A percentile compares a stretch with the other conserved stretches of the same genome.
Evolutionary conservation across 345 rosid genomes (phyloP).

Genomic region (Gossypioides kirkii): DNA sequence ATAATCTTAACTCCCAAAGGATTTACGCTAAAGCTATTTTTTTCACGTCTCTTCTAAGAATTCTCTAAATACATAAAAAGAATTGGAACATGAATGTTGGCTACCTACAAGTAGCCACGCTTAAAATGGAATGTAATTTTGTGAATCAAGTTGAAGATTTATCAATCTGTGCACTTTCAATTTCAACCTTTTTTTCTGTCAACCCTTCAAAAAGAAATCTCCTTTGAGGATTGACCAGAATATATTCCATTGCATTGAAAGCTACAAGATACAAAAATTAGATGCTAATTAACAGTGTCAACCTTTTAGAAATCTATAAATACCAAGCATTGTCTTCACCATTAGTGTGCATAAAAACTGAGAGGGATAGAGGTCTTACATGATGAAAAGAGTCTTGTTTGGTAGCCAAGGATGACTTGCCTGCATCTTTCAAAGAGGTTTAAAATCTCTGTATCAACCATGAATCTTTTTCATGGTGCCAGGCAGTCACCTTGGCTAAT

Average conservation of each 20-base stretch:
- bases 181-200: not conserved
- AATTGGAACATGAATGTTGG: too few species aligned
- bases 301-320: not conserved
- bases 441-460: not conserved
- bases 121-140: too few species aligned
- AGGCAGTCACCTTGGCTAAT: constrained; percentile 23
- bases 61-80: too few species aligned
- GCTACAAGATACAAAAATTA: not conserved
- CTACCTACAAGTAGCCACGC: too few species aligned
- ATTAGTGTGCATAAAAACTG: not conserved
- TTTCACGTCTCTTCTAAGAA: too few species aligned
- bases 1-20: too few species aligned
- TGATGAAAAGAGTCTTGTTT: constrained; percentile 34
- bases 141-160: too few species aligned
- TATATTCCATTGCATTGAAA: not conserved
- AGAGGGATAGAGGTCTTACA: constrained; percentile 32
- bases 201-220: not conserved
- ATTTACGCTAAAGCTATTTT: too few species aligned
- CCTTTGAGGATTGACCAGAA: constrained; percentile 3
- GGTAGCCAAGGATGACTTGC: constrained; percentile 64
- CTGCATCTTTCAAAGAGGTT: constrained; percentile 21
- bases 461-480: not conserved
- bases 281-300: not conserved
- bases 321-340: not conserved
- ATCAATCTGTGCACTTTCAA: not conserved